These are phyloP conservation scores for Erodium texanum DNA, from an alignment of 441 rosid genomes.

Conservation along the genomic window DNA sequence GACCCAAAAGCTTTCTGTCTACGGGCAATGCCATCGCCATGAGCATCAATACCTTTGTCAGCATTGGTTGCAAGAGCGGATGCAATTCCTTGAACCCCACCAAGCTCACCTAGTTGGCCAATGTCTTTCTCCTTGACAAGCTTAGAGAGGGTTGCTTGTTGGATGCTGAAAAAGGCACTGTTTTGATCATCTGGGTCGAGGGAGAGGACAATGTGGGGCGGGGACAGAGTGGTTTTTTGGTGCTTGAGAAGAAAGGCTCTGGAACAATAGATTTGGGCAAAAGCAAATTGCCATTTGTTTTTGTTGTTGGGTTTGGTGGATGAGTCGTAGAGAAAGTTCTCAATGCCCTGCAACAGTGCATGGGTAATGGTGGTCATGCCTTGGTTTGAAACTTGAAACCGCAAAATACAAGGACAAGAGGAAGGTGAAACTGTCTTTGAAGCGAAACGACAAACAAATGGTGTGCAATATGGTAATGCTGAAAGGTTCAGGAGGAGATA, in stretches of 20 bases:
- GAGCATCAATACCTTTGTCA: slow-evolving; percentile 31
- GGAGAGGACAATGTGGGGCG: slow-evolving; percentile 26
- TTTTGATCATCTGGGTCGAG: slow-evolving; percentile 11
- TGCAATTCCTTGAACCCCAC: slow-evolving; percentile 34
- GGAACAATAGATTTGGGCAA: slow-evolving; percentile 38
- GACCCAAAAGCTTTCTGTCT: slow-evolving; percentile 45
- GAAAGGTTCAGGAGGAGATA: too few species aligned
- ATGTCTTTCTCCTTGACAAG: slow-evolving; percentile 37
- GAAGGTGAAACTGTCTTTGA: too few species aligned
- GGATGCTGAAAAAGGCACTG: slow-evolving; percentile 19
- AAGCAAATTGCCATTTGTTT: slow-evolving; percentile 17
- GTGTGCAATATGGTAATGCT: too few species aligned
- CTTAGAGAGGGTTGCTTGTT: slow-evolving; percentile 24
- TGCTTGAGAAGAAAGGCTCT: slow-evolving; percentile 32
- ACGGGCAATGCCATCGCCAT: slow-evolving; percentile 23
- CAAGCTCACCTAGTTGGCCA: slow-evolving; percentile 26
- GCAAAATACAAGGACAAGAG: too few species aligned
- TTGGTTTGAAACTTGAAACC: not conserved
- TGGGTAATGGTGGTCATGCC: not conserved
- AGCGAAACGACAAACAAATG: too few species aligned
- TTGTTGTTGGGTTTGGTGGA: not conserved
- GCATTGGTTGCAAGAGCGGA: slow-evolving; percentile 30
- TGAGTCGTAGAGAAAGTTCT: not conserved
- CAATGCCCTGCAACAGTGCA: not conserved
- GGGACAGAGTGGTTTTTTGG: slow-evolving; percentile 17